phyloP scores from a whole-genome alignment of 768 basidiomycete species.

The Xerocomus potaroensis region DNA sequence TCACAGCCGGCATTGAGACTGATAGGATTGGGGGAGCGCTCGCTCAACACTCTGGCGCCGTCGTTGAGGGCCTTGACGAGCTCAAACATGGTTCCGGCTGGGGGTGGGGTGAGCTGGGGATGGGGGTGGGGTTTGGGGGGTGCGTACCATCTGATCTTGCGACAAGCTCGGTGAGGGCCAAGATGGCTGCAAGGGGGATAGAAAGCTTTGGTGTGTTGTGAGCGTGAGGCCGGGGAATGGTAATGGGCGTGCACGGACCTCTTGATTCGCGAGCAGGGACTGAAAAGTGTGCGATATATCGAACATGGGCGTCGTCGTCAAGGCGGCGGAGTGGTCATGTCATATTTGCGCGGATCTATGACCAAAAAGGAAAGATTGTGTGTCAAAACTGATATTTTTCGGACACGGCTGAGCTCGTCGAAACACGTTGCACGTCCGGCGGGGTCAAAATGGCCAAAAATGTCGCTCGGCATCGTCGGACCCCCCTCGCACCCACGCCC shows the following conservation, averaged over 20 bases:
- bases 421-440: conserved; percentile 78
- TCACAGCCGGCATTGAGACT: conserved; percentile 87
- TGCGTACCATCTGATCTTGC: conserved; percentile 70
- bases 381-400: conserved; percentile 4
- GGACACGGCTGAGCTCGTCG: too few species aligned
- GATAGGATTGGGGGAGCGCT: conserved; percentile 70
- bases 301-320: conserved; percentile 32
- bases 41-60: conserved; percentile 60
- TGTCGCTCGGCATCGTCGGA: conserved; percentile 50
- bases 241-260: conserved; percentile 43
- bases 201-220: conserved; percentile 65
- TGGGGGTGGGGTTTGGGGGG: conserved; percentile 14
- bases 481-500: too few species aligned
- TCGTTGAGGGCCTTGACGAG: conserved; percentile 80
- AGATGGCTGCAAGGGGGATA: conserved; percentile 83
- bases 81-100: conserved; percentile 92
- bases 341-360: conserved; percentile 24
- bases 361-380: conserved; percentile 8
- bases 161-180: conserved; percentile 78
- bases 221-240: neutral
- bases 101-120: conserved; percentile 6
- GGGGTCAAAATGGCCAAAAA: conserved; percentile 52
- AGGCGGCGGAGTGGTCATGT: too few species aligned
- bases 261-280: conserved; percentile 55
- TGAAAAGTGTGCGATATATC: conserved; percentile 54